Evolutionary conservation across 306 rosid genomes (phyloP).

Genomic region (Cucurbita ficifolia): DNA sequence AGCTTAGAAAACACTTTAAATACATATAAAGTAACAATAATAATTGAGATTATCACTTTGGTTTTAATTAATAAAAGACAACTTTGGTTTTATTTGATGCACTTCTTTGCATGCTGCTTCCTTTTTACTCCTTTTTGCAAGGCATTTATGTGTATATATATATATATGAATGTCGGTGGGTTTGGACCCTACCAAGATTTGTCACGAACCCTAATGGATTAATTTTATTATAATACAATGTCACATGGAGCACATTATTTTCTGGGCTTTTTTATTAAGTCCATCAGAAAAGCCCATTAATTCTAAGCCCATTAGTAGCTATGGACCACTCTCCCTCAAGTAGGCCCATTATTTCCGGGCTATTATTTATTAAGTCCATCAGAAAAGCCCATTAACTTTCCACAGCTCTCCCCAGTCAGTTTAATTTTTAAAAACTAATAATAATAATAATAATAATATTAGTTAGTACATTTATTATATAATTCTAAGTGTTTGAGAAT

Average conservation of each 20-base stretch:
- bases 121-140: slow-evolving; percentile 8
- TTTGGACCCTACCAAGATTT: slow-evolving; percentile 43
- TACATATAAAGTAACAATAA: not conserved
- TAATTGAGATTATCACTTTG: slow-evolving; percentile 21
- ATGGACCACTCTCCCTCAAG: not conserved
- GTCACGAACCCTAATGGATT: slow-evolving; percentile 22
- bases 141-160: slow-evolving; percentile 2
- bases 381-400: not conserved
- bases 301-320: not conserved
- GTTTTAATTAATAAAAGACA: not conserved
- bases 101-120: slow-evolving; percentile 22
- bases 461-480: no score
- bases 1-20: slow-evolving; percentile 16
- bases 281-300: not conserved
- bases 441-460: no score
- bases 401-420: no score
- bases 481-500: no score
- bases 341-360: not conserved
- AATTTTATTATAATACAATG: not conserved
- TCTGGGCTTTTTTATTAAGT: not conserved
- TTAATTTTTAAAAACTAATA: no score
- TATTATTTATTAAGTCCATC: not conserved
- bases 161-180: slow-evolving; percentile 24
- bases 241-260: not conserved
- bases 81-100: slow-evolving; percentile 14